Base-by-base conservation (phyloP, 495 filamentous ascomycete species). In the Penicillium taxi region DNA sequence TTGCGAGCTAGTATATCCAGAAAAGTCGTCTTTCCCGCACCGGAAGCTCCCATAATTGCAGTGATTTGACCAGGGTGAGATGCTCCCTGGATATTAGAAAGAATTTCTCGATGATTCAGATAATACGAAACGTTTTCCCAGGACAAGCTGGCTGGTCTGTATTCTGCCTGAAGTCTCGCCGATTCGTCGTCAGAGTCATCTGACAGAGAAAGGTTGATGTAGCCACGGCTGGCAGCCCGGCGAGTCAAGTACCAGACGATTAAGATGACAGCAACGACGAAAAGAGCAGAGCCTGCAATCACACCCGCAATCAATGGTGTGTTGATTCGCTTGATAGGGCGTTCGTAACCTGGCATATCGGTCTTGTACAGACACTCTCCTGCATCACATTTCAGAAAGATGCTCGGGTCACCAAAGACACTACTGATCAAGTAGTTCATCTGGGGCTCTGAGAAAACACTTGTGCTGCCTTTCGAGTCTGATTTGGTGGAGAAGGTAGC, bases 21-120 rank as follows among this genome's bases (percentile, higher is more conserved):
- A 61, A 96, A 99, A 0, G 88, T 94, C 1, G 90, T 96, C 63
- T 99, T 99, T 35, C 91, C 91, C 16, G 91, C 91, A 6, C 91
- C 91, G 3, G 93, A 96, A 8, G 91, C 88, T 25, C 91, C 91
- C 90, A 99, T 96, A 55, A 99, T 95, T 15, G 91, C 91, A 50
- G 91, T 84, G 6, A 99, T 73, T 48, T 96, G 84, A 0, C 91
- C 91, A 1, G 89, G 84, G 46, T 83, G 79, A 9, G 90, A 88
- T 21, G 84, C 80, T 28, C 91, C 91, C 41, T 77, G 80, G 25
- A 99, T 79, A 20, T 73, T 78, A 5, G 74, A 73, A 1, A 99
- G 70, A 39, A 99, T 95, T 42, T 84, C 69, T 60, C 84, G 95
- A 6, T 84, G 86, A 51, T 90, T 91, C 5, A 98, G 63, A 18